phyloP scores from a whole-genome alignment of 163 green algal genomes.

The Chlamydomonas reinhardtii region DNA sequence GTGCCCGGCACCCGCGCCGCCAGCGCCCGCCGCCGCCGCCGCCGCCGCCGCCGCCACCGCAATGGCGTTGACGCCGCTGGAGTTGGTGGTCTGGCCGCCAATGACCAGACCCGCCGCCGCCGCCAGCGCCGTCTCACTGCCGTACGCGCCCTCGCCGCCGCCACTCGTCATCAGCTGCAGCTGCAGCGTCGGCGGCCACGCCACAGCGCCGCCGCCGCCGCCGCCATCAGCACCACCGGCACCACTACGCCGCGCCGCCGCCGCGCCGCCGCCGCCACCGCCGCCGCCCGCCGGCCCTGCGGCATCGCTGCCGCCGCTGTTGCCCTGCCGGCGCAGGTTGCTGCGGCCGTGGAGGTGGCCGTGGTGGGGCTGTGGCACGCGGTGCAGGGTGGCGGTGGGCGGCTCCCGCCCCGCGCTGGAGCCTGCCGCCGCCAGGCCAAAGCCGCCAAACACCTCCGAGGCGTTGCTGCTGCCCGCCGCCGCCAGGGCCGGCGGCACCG shows the following conservation, averaged over 20 bases:
- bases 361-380: background rate
- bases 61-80: background rate
- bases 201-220: background rate
- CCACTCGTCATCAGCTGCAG: background rate
- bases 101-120: conserved; percentile 16
- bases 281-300: no score
- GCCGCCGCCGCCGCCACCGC: background rate
- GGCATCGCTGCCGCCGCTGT: background rate
- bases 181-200: background rate
- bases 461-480: background rate
- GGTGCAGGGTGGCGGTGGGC: conserved; percentile 17
- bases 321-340: background rate
- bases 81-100: background rate
- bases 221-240: no score
- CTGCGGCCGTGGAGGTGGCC: background rate
- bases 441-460: conserved; percentile 24
- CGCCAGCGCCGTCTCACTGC: background rate
- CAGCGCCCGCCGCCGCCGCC: background rate
- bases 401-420: background rate
- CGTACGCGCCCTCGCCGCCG: background rate
- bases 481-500: background rate
- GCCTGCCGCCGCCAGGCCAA: background rate
- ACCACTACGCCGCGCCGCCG: no score
- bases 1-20: background rate
- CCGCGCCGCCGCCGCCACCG: no score